Evolutionary conservation across 202 grass and related monocot species (phyloP).

Genomic region (Hordeum pubiflorum): DNA sequence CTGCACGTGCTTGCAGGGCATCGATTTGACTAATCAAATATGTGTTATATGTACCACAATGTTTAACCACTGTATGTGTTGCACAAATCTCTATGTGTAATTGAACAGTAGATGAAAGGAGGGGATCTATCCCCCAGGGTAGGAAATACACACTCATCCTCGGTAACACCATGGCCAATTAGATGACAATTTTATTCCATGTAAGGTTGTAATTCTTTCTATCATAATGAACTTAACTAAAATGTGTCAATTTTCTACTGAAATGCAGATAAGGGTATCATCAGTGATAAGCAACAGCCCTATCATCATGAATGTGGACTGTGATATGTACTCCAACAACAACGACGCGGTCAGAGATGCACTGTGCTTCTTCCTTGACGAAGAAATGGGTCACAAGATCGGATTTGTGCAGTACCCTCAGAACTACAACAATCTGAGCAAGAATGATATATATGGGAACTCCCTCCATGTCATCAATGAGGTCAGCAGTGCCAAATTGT

Average conservation of each 20-base stretch:
- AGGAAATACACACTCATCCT: too few relatives aligned
- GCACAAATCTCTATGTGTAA: too few relatives aligned
- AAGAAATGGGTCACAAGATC: slow-evolving; percentile 43
- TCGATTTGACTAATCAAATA: too few relatives aligned
- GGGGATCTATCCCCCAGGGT: too few relatives aligned
- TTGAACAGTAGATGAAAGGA: too few relatives aligned
- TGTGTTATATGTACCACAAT: too few relatives aligned
- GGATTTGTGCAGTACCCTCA: slow-evolving; percentile 58
- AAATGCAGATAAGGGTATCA: slow-evolving; percentile 57
- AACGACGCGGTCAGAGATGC: slow-evolving; percentile 43
- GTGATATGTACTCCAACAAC: slow-evolving; percentile 70
- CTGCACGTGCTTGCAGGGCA: too few relatives aligned
- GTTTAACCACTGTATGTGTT: too few relatives aligned
- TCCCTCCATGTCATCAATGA: slow-evolving; percentile 28
- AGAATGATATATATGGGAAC: slow-evolving; percentile 50
- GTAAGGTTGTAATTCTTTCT: not conserved
- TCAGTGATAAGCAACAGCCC: slow-evolving; percentile 59
- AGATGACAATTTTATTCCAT: not conserved
- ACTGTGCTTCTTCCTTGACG: slow-evolving; percentile 60
- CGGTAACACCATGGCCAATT: not conserved
- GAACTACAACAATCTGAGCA: slow-evolving; percentile 34
- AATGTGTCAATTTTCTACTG: not conserved
- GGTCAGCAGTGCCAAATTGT: slow-evolving; percentile 10
- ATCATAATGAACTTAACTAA: not conserved
- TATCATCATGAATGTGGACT: slow-evolving; percentile 68